Conservation (phyloP, 2,329 filamentous ascomycete species). For the Ascosphaera apis region DNA sequence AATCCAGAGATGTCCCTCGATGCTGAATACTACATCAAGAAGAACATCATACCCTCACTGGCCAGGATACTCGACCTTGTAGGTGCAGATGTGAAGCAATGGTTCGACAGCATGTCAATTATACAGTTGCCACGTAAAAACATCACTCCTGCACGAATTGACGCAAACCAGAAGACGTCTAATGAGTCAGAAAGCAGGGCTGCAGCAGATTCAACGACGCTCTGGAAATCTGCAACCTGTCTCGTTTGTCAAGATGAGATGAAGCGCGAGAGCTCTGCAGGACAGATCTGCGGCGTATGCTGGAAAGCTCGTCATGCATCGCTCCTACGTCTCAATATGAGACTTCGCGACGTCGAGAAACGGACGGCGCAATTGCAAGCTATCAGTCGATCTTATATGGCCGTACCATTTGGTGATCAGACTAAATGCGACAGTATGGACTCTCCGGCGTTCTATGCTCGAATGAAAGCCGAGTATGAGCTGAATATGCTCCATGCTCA, state of each 20-base stretch:
- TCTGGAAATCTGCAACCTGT: constrained; percentile 51
- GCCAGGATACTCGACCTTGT: constrained; percentile 94
- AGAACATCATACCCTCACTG: constrained; percentile 83
- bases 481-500: constrained; percentile 8
- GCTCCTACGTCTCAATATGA: constrained; percentile 38
- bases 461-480: constrained; percentile 6
- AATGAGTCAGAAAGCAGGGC: too few species aligned
- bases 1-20: constrained; percentile 64
- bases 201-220: constrained; percentile 2
- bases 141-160: too few species aligned
- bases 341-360: constrained; percentile 39
- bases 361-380: constrained; percentile 39
- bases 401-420: constrained; percentile 46
- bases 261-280: constrained; percentile 9
- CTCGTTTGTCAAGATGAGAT: constrained; percentile 47
- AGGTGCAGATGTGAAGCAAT: constrained; percentile 68
- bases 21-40: constrained; percentile 88
- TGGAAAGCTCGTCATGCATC: constrained; percentile 27
- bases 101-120: constrained; percentile 96
- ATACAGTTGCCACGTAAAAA: background rate
- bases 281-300: constrained; percentile 16
- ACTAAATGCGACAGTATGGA: constrained; percentile 78
- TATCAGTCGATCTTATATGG: constrained; percentile 62
- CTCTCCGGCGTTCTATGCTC: constrained; percentile 68
- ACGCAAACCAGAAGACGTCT: background rate